A percentile compares a stretch with the other conserved stretches of the same genome.
phyloP scores from a whole-genome alignment of 495 filamentous ascomycete species.

The Rusavskia elegans region DNA sequence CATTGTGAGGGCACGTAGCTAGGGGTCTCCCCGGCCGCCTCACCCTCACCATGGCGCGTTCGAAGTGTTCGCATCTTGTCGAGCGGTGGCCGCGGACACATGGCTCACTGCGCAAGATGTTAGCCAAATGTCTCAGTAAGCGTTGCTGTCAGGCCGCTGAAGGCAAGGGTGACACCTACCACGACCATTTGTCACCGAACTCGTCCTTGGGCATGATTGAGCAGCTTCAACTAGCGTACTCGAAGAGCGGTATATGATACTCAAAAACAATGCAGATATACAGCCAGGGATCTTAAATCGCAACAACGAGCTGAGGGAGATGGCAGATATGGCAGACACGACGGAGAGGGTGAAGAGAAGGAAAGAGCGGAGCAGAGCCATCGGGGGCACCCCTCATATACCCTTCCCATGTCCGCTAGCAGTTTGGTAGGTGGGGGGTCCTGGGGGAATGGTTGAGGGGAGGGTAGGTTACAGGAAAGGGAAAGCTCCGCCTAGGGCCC shows the following conservation, averaged over 20 bases:
- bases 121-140: not conserved
- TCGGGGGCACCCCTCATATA: no score
- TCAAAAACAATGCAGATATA: not conserved
- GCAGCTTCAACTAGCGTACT: not conserved
- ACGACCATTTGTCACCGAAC: slow-evolving; percentile 34
- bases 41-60: slow-evolving; percentile 61
- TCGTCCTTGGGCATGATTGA: slow-evolving; percentile 31
- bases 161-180: slow-evolving; percentile 18
- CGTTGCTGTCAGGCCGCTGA: no score
- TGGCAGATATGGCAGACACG: no score
- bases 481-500: no score
- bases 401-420: no score
- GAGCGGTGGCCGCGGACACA: slow-evolving; percentile 80
- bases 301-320: no score
- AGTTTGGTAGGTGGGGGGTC: no score
- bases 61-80: slow-evolving; percentile 64
- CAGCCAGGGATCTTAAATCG: no score
- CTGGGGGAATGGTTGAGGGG: no score
- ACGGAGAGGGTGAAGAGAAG: no score
- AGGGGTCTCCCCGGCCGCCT: slow-evolving; percentile 68
- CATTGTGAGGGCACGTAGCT: slow-evolving; percentile 59
- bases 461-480: no score
- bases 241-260: not conserved
- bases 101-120: slow-evolving; percentile 40
- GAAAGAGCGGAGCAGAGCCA: no score